Evolutionary conservation across 139 green algal genomes (phyloP).

Genomic region (Coelastrella sp.): DNA sequence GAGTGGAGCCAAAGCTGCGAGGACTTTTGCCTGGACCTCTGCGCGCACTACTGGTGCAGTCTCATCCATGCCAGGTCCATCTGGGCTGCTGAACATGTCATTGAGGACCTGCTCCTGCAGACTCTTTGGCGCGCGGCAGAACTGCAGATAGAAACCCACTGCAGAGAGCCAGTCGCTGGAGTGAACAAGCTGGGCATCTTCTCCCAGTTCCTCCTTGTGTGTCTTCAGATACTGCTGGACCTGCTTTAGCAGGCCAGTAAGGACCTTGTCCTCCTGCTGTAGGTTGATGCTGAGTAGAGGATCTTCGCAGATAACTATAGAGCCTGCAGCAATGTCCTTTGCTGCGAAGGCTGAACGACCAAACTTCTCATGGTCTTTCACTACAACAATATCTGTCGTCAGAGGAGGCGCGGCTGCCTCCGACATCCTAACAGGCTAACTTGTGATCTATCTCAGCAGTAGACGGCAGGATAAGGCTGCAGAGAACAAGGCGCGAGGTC

Average conservation of each 20-base stretch:
- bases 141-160: conserved; percentile 5
- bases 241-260: conserved; percentile 19
- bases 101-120: conserved; percentile 10
- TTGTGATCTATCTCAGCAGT: neutral
- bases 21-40: neutral
- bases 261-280: neutral
- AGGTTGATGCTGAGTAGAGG: neutral
- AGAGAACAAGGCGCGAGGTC: no score
- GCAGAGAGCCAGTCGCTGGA: neutral
- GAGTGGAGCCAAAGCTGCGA: neutral
- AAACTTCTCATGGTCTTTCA: conserved; percentile 29
- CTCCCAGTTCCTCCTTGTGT: neutral
- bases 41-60: conserved; percentile 8
- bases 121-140: neutral
- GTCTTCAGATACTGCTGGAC: neutral
- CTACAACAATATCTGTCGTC: neutral
- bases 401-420: neutral
- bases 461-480: neutral
- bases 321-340: neutral
- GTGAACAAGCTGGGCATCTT: neutral
- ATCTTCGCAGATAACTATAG: conserved; percentile 23
- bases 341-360: conserved; percentile 10
- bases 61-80: neutral
- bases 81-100: conserved; percentile 17
- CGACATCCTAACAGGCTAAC: neutral